Base-by-base conservation (phyloP, 306 rosid genomes). In the Cyclanthera cordifolia region DNA sequence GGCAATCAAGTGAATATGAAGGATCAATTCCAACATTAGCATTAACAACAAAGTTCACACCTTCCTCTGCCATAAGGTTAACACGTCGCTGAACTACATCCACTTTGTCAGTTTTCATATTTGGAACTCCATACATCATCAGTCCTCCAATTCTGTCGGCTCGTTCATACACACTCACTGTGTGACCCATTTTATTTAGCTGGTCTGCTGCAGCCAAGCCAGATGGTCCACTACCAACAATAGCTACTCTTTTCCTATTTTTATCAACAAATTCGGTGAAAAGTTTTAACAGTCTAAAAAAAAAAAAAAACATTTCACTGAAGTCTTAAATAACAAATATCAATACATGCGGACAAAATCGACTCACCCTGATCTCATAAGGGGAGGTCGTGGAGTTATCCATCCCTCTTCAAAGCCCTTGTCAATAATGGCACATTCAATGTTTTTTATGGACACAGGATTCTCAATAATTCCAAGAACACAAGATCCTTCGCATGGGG, bases 121-220 rank as follows among this genome's bases (percentile, higher is more conserved):
- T 94, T 67, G 99, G 99, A 72, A 94, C 97, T 63, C 99, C 99
- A 74, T 94, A 94, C 96, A 94, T 94, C 99, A 94, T 94, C 74
- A 94, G 99, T 73, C 99, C 99, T 73, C 89, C 89, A 68, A 85
- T 78, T 61, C 86, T 75, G 41, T 85, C 89, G 49, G 89, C 77
- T 46, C 89, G 84, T 77, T 85, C 89, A 21, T 72, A 85, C 47
- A 85, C 84, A 7, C 85, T 85, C 73, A 94, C 91, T 5, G 79
- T 78, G 73, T 94, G 99, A 47, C 99, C 99, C 85, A 80, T 77
- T 81, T 85, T 85, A 72, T 94, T 94, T 48, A 94, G 85, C 74
- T 94, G 99, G 85, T 94, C 99, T 54, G 99, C 97, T 76, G 95
- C 96, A 30, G 99, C 99, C 86, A 94, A 74, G 51, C 99, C 99